Base-by-base conservation (phyloP, 768 basidiomycete genomes). In the Russula compacta region DNA sequence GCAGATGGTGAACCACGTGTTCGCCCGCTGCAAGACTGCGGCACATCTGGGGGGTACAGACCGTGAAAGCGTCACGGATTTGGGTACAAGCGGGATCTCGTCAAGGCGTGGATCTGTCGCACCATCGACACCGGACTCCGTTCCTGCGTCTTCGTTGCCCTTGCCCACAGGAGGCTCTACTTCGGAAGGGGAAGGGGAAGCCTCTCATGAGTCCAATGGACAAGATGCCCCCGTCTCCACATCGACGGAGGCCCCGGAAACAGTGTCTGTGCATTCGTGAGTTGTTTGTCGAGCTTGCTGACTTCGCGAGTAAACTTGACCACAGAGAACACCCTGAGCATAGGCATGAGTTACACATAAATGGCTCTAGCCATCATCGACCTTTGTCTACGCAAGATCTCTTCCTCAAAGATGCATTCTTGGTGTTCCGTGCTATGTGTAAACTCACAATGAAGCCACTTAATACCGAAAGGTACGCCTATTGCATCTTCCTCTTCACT, bases 371-470 rank as follows among this genome's bases (percentile, higher is more conserved):
- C 2, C 69, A 65, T 61, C 70, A 64, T 56, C 75, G 75, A 64
- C 81, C 79, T 54, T 76, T 94, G 58, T 83, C 85, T 19, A 78
- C 81, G n/a, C 85, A 89, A 55, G 95, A 99, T 67, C 75, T 98
- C 58, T 95, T 94, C 71, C 81, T 97, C 70, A 98, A 98, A 71
- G 97, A 99, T 70, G 94, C 97, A 0, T 99, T 98, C 77, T 81
- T 99, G 63, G 95, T 99, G 40, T 95, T 98, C 75, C 82, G 97
- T 49, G 95, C 97, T 0, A 78, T 99, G 11, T 98, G 97, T 77
- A 98, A 98, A 71, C 77, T 98, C 65, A 95, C 93, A 9, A 98
- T 98, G 95, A 98, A 98, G 72, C 90, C 95, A 11, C 76, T 99
- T 50, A 90, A 92, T 67, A 84, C 82, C 6, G 97, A 99, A 74